Base-by-base conservation (phyloP, 2,329 filamentous ascomycete genomes). In the Rhinocladiella mackenziei region DNA sequence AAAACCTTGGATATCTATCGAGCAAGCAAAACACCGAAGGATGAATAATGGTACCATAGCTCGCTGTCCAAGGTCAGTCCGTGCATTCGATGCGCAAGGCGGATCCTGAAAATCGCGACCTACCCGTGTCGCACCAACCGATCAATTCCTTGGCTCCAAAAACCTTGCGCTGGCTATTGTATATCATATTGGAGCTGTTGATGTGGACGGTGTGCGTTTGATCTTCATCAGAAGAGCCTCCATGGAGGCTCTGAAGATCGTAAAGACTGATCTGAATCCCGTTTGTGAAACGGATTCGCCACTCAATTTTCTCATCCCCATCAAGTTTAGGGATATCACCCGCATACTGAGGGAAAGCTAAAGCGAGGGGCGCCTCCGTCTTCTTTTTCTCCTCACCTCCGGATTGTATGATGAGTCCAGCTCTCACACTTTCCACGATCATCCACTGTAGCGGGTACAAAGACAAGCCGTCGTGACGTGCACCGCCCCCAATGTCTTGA, bases 361-460 rank as follows among this genome's bases (percentile, higher is more conserved):
- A 31, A 2, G 43, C 23, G 2, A 56, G 36, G 4, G 46, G 29
- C 15, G 33, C 43, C 22, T 42, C 40, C 14, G 19, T 41, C 14
- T 3, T 13, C 6, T 33, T 18, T 17, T 22, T 39, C 11, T 25
- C 18, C 10, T 48, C 35, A 5, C 25, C 19, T 22, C 41, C 40
- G 14, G 38, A 43, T n/a, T 58, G 56, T 3, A 66, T 47, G 22
- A 57, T 43, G 1, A 68, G 54, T 1, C 65, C 63, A 8, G 57
- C 52, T 14, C 53, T 48, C 17, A 56, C 52, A 36, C 57, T 60
- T 48, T 69, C 66, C 8, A 64, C 47, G 20, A 69, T 45, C 56
- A 70, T 68, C 67, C 66, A 70, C 47, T 70, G 66, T 1, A 69
- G 46, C 3, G 67, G 65, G 48, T 69, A 70, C 2, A 70, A 53